Evolutionary conservation across 2,329 filamentous ascomycete genomes (phyloP), one percentile per base, ranked within the genome.

Genomic region (Fusarium pininemorale): DNA sequence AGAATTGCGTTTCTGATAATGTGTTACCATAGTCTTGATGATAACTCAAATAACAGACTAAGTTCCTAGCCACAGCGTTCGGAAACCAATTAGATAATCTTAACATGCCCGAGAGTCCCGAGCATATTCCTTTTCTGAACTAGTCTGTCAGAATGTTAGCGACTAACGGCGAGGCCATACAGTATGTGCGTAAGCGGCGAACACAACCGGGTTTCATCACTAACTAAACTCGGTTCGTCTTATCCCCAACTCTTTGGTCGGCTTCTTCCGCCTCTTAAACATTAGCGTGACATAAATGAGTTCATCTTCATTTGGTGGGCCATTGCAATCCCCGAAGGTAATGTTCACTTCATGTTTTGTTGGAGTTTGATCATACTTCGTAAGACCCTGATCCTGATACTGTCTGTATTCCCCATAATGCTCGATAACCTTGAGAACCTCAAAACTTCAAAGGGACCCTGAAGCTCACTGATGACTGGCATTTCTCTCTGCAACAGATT

Each of bases 41-140:
- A 11, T 16, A 48, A 26, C 22, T 30, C 12, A 48, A 47, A 15
- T 14, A 3, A 2, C 3, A 35, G 7, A 28, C 39, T 6, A 15
- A 28, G 10, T n/a, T 50, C 2, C 1, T 5, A 1, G n/a, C 20
- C 15, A 24, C 14, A 20, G 18, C 20, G 20, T 16, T 37, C 3
- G 15, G 9, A 18, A 12, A 8, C 59, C 20, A 57, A 45, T 56
- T 3, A 20, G 4, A 58, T 9, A 24, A 58, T 4, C 4, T 12
- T 3, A 18, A 6, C 9, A 18, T 0, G 15, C 10, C 51, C 41
- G 24, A 28, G 9, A 18, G 3, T 5, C 32, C 60, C 51, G 51
- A 63, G 32, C 60, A 63, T 38, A 30, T 22, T 58, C 60, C 60
- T 22, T 32, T 57, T 63, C 12, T 16, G 24, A 56, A 28, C 50